Evolutionary conservation across 2,329 filamentous ascomycete species (phyloP), one percentile per base, ranked within the genome.

Genomic region (Eurotiales sp.): DNA sequence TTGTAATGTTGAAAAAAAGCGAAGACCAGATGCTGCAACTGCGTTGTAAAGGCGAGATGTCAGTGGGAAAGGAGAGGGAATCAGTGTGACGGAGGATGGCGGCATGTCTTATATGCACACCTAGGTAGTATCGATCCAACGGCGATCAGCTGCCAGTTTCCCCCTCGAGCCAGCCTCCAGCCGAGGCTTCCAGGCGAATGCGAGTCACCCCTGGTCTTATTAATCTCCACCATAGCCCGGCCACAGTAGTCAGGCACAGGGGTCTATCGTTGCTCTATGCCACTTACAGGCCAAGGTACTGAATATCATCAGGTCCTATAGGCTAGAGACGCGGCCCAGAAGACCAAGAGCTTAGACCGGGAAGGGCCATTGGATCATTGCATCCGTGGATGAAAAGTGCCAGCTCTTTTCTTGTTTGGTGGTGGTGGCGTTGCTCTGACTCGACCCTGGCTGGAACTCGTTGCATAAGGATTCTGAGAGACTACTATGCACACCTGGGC

Each of bases 141-240:
- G 37, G n/a, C 46, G 46, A 49, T 49, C 46, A 49, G 40, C 40
- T 49, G 46, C 27, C 46, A 49, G 29, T 41, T 23, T 17, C 29
- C 40, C 17, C 27, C 19, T 21, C 37, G 29, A 41, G 19, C 14
- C 25, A 49, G 15, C 22, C 23, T 11, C 45, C 45, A 47, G 46
- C 46, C 46, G 46, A 49, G 46, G 46, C 19, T 41, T 23, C 27
- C n/a, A 32, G 36, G 17, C 11, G 27, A 46, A 39, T 47, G 22
- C 34, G 32, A 47, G 12, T 25, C 23, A 47, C 43, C 43, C 30
- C 43, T 25, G 25, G 15, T 21, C 10, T n/a, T 34, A 14, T 30
- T 34, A 40, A 48, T 48, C 27, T 48, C 46, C 46, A 25, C 46
- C n/a, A 21, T 17, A 19, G 19, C 22, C 36, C n/a, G 5, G 37